Evolutionary conservation across 2,329 filamentous ascomycete species (phyloP), one percentile per base, ranked within the genome.

Genomic region (Zymoseptoria pseudotritici): DNA sequence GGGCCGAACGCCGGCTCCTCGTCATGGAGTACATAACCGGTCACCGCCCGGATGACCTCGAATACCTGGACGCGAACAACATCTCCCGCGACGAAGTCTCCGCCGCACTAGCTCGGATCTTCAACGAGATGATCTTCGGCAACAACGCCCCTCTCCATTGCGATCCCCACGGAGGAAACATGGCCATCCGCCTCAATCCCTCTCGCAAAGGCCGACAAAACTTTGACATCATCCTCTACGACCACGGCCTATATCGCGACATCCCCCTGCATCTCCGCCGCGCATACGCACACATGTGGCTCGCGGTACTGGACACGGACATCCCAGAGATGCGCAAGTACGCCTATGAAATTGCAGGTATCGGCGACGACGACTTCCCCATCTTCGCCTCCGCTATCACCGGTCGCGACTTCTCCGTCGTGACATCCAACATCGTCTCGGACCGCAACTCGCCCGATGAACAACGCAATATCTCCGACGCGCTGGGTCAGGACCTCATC

Each of bases 121-220:
- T 99, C 82, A 99, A 99, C 79, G 92, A 97, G 73, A 99, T 99
- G 94, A 97, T 99, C 67, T 99, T 99, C 66, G 92, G 93, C 54
- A 84, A 87, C 56, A 83, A 87, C 61, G 93, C 93, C 0, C 91
- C 94, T 0, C 78, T 99, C 49, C 94, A 99, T 77, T 99, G 94
- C 76, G 94, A 99, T 72, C 94, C 94, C 0, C 94, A 99, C 71
- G 94, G 92, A 54, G 94, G 94, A 53, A 99, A 99, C 71, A 88
- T 99, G 58, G 92, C 94, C 21, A 91, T 99, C 62, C 86, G 92
- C 50, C 86, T 90, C 73, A 94, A 93, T 70, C 73, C 81, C 4
- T 76, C 74, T 17, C 80, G 83, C 42, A 78, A 81, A 49, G 78
- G 79, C 60, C 81, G 86, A 10, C 63, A 70, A 49, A 97, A 97